Evolutionary conservation across 305 asterid species (phyloP), one percentile per base, ranked within the genome.

Genomic region (Petunia hybrid): DNA sequence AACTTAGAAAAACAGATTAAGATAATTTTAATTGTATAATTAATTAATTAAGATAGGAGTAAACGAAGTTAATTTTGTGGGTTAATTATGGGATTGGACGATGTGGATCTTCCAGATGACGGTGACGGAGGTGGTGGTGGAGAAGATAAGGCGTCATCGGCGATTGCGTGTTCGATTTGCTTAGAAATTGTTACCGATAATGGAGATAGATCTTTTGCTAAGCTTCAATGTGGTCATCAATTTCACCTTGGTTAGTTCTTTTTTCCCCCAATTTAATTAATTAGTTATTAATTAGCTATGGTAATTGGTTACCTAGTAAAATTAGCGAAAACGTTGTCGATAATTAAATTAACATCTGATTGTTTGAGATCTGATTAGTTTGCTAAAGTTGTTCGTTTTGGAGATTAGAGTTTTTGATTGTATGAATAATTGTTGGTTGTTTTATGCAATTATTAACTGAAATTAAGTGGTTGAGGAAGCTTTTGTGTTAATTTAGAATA

Each of bases 191-290:
- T 88, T 80, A 67, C 84, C 75, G 85, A 87, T 76, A 82, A 85
- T 67, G 89, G 90, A 63, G 84, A 69, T 80, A 89, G 89, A 87
- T 89, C 90, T 57, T 84, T 87, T 89, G 86, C 90, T 6, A 86
- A 83, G 83, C 91, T 88, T 61, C 91, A 86, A 79, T 88, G 91
- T 75, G 91, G 90, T 2, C 91, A 88, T 81, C 86, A 82, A 81
- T 89, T 89, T 78, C 90, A 89, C 79, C 85, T 89, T 4, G 91
- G 90, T 87, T 76, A 85, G 85, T 83, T 80, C 22, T 13, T 51
- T 12, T 80, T 40, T 38, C 53, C 13, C 68, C 5, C 3, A 53
- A 13, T 5, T 38, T 10, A 43, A 56, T 79, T 69, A 31, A 62
- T n/a, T 16, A 8, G 59, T 48, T 35, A 53, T 43, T 35, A 53